A percentile compares a stretch with the other conserved stretches of the same genome.
Conservation (phyloP, 2,329 filamentous ascomycete genomes). For the Venturiaceae sp. region DNA sequence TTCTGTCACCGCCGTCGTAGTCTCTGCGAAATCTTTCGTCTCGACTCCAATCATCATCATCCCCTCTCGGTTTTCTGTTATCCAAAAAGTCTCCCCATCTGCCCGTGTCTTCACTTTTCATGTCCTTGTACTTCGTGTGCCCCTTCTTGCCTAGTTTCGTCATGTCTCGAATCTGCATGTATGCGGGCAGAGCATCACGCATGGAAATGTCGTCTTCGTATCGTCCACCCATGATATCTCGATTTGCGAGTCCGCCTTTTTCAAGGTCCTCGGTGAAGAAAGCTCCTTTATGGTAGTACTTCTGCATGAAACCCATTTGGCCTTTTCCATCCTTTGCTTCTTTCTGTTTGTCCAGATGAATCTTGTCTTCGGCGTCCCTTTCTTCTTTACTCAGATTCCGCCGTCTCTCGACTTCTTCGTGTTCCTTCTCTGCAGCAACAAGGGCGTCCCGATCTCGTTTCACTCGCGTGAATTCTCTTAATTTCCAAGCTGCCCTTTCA, state of each 20-base stretch:
- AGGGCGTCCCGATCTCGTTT: slow-evolving; percentile 80
- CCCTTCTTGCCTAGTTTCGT: slow-evolving; percentile 90
- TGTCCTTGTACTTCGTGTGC: slow-evolving; percentile 78
- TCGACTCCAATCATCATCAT: slow-evolving; percentile 12
- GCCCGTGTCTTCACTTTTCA: slow-evolving; percentile 85
- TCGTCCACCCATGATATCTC: slow-evolving; percentile 76
- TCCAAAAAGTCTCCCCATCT: slow-evolving; percentile 63
- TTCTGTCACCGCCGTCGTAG: slow-evolving; percentile 29
- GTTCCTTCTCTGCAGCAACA: slow-evolving; percentile 72
- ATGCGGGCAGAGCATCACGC: slow-evolving; percentile 76
- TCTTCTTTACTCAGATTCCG: slow-evolving; percentile 81
- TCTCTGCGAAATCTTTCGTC: slow-evolving; percentile 64
- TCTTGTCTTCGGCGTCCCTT: slow-evolving; percentile 74
- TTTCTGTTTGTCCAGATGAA: slow-evolving; percentile 65
- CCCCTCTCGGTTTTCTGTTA: slow-evolving; percentile 1
- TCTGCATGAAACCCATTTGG: slow-evolving; percentile 84
- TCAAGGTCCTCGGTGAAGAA: slow-evolving; percentile 82
- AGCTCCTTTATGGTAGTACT: slow-evolving; percentile 93
- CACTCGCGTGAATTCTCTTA: slow-evolving; percentile 81
- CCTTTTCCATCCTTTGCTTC: slow-evolving; percentile 66
- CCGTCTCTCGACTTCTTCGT: slow-evolving; percentile 80
- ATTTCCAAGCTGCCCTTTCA: slow-evolving; percentile 86
- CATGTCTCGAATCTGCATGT: slow-evolving; percentile 88
- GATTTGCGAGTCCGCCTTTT: slow-evolving; percentile 63
- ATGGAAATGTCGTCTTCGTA: slow-evolving; percentile 79